Evolutionary conservation across 257 asterid species (phyloP).

Genomic region (Nicotiana tabacum): DNA sequence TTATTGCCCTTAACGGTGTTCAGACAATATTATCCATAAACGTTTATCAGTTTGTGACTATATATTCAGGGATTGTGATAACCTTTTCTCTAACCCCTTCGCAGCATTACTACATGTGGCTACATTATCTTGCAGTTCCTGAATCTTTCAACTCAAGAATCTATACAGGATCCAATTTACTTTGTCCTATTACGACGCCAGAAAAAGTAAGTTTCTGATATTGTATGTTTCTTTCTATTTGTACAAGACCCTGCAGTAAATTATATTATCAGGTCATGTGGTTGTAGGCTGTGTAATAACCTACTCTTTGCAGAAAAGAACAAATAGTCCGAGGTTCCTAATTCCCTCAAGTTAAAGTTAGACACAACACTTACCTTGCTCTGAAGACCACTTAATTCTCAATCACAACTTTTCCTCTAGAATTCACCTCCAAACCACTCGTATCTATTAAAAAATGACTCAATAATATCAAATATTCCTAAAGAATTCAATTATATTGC

Average conservation of each 20-base stretch:
- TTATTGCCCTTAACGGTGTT: neutral
- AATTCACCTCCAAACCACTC: too few relatives aligned
- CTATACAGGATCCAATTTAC: slow-evolving; percentile 65
- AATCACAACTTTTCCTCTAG: too few relatives aligned
- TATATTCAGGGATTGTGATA: neutral
- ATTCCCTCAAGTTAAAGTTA: too few relatives aligned
- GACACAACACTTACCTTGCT: too few relatives aligned
- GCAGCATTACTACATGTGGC: slow-evolving; percentile 76
- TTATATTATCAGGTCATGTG: neutral
- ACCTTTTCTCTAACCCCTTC: slow-evolving; percentile 5
- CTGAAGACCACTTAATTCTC: too few relatives aligned
- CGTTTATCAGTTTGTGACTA: neutral
- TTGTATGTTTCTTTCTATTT: neutral
- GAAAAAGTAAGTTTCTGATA: slow-evolving; percentile 43
- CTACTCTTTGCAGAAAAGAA: neutral
- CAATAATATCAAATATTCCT: too few relatives aligned
- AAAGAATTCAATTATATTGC: too few relatives aligned
- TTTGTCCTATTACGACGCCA: slow-evolving; percentile 50
- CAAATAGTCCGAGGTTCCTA: too few relatives aligned
- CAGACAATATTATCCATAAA: neutral
- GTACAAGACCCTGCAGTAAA: neutral
- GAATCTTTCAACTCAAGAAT: slow-evolving; percentile 63
- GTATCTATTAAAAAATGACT: too few relatives aligned
- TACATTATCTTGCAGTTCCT: slow-evolving; percentile 64
- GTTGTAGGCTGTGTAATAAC: neutral